Conservation (phyloP, 306 rosid species). For the Inga oerstediana region DNA sequence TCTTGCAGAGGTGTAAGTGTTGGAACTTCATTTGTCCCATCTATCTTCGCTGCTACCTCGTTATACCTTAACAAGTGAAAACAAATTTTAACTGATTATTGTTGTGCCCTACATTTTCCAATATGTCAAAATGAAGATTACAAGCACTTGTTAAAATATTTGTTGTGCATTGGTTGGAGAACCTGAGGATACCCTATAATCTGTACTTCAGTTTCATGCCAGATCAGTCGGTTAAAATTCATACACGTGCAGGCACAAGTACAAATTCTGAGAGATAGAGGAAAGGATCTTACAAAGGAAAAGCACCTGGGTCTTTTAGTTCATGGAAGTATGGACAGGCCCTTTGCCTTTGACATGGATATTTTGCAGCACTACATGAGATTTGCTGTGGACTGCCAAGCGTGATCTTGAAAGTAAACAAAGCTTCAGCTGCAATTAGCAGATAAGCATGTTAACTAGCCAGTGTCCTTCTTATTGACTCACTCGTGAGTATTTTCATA, state of each 20-base stretch:
- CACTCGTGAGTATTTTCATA: background rate
- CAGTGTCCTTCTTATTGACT: background rate
- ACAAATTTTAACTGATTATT: background rate
- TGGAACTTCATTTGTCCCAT: constrained; percentile 52
- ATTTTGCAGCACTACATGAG: constrained; percentile 31
- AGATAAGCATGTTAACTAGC: constrained; percentile 1
- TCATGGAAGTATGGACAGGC: constrained; percentile 47
- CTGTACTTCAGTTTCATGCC: background rate
- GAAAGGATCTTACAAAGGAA: constrained; percentile 59
- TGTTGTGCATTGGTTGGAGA: background rate
- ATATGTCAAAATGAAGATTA: background rate
- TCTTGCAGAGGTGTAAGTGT: constrained; percentile 49
- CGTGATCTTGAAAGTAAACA: constrained; percentile 40
- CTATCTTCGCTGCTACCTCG: constrained; percentile 33
- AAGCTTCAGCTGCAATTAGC: constrained; percentile 55
- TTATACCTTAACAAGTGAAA: constrained; percentile 4
- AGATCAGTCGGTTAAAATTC: background rate
- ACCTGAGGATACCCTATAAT: background rate
- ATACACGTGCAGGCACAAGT: background rate
- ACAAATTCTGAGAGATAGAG: constrained; percentile 35
- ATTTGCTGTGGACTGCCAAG: constrained; percentile 36
- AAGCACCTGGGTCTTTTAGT: constrained; percentile 51
- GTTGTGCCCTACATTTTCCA: background rate
- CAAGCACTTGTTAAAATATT: background rate
- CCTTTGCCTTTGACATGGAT: constrained; percentile 51